A percentile compares a stretch with the other conserved stretches of the same genome.
These are phyloP conservation scores for Nephromyces sp. DNA, from an alignment of 169 alveolate species.

Conservation along the genomic window DNA sequence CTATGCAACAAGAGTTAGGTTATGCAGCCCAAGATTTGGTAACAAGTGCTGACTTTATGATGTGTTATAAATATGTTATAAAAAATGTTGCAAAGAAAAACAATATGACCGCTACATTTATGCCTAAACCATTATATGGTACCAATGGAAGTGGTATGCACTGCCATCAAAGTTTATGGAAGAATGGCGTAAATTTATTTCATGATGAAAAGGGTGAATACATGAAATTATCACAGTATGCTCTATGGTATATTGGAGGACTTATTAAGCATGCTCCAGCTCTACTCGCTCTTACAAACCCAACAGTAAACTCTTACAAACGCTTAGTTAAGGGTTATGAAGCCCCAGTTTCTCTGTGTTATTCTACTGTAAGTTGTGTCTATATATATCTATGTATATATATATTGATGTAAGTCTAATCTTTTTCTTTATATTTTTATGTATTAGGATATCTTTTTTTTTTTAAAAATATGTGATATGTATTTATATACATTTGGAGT, in stretches of 20 bases:
- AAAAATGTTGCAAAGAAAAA: slow-evolving; percentile 46
- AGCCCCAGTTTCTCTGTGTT: slow-evolving; percentile 50
- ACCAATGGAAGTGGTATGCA: slow-evolving; percentile 67
- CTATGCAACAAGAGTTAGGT: slow-evolving; percentile 61
- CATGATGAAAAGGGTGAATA: slow-evolving; percentile 47
- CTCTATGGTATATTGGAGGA: slow-evolving; percentile 57
- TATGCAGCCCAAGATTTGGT: slow-evolving; percentile 18
- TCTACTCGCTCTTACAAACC: slow-evolving; percentile 56
- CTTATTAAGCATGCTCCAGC: slow-evolving; percentile 55
- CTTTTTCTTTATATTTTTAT: no score
- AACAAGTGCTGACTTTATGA: slow-evolving; percentile 36
- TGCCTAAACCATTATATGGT: slow-evolving; percentile 60
- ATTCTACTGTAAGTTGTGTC: slow-evolving; percentile 44
- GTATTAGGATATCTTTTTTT: no score
- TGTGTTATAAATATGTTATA: slow-evolving; percentile 45
- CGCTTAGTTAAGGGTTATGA: slow-evolving; percentile 63
- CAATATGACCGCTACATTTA: slow-evolving; percentile 59
- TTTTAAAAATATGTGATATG: no score
- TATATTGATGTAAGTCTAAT: no score
- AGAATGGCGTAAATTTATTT: slow-evolving; percentile 50
- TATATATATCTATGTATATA: no score
- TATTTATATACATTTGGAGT: no score
- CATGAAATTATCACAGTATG: slow-evolving; percentile 45
- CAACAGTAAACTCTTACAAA: slow-evolving; percentile 60
- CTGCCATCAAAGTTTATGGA: slow-evolving; percentile 58